Evolutionary conservation across 768 basidiomycete species (phyloP).

Genomic region (Phaeotremella fagi): DNA sequence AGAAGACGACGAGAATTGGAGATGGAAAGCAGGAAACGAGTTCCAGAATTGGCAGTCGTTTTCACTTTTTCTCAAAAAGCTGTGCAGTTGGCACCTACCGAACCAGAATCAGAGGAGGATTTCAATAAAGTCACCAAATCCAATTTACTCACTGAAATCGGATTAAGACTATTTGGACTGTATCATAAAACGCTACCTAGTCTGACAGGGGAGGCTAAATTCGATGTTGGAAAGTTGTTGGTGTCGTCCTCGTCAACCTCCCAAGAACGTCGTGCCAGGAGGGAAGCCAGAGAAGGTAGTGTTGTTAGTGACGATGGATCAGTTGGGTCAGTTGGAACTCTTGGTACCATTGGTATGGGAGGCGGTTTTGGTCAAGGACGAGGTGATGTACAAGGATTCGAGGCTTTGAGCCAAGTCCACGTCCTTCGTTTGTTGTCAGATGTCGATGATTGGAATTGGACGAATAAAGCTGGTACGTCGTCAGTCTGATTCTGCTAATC

Average conservation of each 20-base stretch:
- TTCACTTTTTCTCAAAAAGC: conserved; percentile 70
- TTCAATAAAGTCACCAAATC: conserved; percentile 24
- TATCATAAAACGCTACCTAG: conserved; percentile 74
- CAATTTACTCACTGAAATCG: conserved; percentile 66
- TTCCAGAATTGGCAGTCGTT: conserved; percentile 83
- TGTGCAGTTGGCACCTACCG: conserved; percentile 34
- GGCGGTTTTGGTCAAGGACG: conserved; percentile 48
- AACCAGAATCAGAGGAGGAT: conserved; percentile 49
- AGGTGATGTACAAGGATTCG: conserved; percentile 51
- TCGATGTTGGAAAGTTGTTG: conserved; percentile 79
- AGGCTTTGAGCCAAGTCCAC: conserved; percentile 68
- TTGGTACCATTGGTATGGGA: conserved; percentile 46
- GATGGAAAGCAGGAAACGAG: conserved; percentile 64
- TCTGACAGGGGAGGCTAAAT: conserved; percentile 70
- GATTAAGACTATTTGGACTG: conserved; percentile 74
- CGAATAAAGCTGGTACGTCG: conserved; percentile 62
- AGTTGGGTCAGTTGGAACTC: conserved; percentile 38
- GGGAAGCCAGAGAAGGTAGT: conserved; percentile 42
- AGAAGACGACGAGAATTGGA: conserved; percentile 64
- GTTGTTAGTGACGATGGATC: conserved; percentile 40
- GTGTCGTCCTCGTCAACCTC: conserved; percentile 51
- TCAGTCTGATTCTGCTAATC: not conserved
- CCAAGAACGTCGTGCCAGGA: conserved; percentile 41
- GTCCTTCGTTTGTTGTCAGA: conserved; percentile 67
- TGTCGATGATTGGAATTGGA: conserved; percentile 75